These are phyloP conservation scores for Boechera retrofracta DNA, from an alignment of 345 rosid genomes.

Conservation along the genomic window DNA sequence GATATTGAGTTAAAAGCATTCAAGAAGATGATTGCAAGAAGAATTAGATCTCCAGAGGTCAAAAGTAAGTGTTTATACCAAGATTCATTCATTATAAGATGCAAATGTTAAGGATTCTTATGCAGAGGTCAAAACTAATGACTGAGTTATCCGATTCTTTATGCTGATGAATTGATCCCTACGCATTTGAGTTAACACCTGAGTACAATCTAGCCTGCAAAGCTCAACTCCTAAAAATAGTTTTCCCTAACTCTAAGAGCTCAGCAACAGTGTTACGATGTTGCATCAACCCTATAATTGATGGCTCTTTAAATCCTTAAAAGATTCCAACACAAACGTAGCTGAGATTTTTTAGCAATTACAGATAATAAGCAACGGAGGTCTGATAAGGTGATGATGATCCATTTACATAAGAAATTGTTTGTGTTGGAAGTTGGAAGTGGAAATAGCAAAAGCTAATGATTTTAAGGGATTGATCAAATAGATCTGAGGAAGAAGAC, in stretches of 20 bases:
- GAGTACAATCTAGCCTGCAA: slow-evolving; percentile 1
- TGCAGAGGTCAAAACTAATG: not conserved
- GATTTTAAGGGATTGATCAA: not conserved
- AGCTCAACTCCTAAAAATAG: slow-evolving; percentile 23
- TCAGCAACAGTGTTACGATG: slow-evolving; percentile 9
- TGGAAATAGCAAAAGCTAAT: slow-evolving; percentile 7
- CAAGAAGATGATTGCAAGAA: slow-evolving; percentile 78
- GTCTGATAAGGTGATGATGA: not conserved
- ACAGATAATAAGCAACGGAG: not conserved
- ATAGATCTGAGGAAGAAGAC: slow-evolving; percentile 25
- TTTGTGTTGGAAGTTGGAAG: not conserved
- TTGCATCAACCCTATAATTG: not conserved
- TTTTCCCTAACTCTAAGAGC: slow-evolving; percentile 2
- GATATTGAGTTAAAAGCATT: slow-evolving; percentile 76
- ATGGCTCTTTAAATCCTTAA: not conserved
- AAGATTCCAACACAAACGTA: not conserved
- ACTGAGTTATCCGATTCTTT: slow-evolving; percentile 54
- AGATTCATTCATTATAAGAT: not conserved
- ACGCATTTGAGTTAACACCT: slow-evolving; percentile 67
- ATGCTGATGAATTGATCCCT: slow-evolving; percentile 73
- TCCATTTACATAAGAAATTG: slow-evolving; percentile 18
- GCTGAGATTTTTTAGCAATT: not conserved
- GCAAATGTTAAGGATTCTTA: not conserved
- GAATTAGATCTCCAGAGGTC: slow-evolving; percentile 76
- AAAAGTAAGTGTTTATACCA: slow-evolving; percentile 52